Evolutionary conservation across 2,329 filamentous ascomycete species (phyloP), one percentile per base, ranked within the genome.

Genomic region (Pseudogymnoascus sp.): DNA sequence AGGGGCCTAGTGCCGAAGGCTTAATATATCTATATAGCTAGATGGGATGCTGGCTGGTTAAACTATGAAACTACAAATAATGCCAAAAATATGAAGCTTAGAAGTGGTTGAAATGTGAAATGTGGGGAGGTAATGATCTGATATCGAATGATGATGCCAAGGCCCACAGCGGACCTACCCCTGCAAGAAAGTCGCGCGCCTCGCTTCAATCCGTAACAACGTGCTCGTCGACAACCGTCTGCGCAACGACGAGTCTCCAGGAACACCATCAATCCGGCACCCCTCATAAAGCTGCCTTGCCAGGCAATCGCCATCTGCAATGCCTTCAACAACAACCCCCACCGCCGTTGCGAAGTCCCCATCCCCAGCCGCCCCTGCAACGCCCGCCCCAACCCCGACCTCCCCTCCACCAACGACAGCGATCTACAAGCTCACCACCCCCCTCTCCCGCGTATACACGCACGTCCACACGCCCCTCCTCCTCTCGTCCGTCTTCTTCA

Each of bases 401-500:
- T 33, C 50, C 28, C 50, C 35, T 38, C 59, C 59, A 38, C 33
- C 33, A 2, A 60, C 59, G 14, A 60, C 59, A 16, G 59, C 33
- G 26, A 62, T 64, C 41, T 56, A 50, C 41, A 62, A 60, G 26
- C 28, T n/a, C 19, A 41, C 38, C 38, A 38, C 33, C 14, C 7
- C 59, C 38, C 66, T 78, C 19, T 81, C 84, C 2, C 79, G 76
- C 60, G 72, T 82, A 22, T 82, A 89, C 71, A 84, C 87, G 11
- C 81, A 90, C 70, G 74, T 85, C 19, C 89, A 96, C 68, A 88
- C 90, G 0, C 75, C 82, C 26, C 75, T 91, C 10, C 79, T 96
- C 31, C 80, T 90, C 31, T 82, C 81, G 8, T 75, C 89, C 37
- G 87, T 89, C 72, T 80, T 82, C 53, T 72, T 84, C 66, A 83